These are phyloP conservation scores for Sporisorium reilianum DNA, from an alignment of 1,284 basidiomycete genomes.

Conservation along the genomic window DNA sequence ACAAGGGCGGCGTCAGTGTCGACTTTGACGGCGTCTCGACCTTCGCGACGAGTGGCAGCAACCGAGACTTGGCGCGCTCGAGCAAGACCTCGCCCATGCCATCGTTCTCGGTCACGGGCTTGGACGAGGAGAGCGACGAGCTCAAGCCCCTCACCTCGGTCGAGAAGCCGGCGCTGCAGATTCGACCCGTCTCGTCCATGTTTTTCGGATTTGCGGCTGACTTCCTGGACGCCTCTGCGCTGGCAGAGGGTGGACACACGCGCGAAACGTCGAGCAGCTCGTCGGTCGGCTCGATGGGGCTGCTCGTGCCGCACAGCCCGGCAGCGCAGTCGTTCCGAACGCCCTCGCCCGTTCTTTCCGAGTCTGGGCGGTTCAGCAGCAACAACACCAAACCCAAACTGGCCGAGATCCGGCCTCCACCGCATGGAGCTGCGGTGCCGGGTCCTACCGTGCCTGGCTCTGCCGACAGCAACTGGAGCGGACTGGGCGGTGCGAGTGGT, in stretches of 20 bases:
- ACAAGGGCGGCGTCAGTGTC: conserved; percentile 43
- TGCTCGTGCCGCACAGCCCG: conserved; percentile 44
- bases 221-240: conserved; percentile 46
- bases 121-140: conserved; percentile 31
- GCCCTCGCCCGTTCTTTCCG: conserved; percentile 21
- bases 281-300: conserved; percentile 24
- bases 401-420: conserved; percentile 36
- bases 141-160: conserved; percentile 17
- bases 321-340: conserved; percentile 28
- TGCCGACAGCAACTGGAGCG: conserved; percentile 46
- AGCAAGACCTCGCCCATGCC: conserved; percentile 45
- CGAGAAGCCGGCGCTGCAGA: conserved; percentile 51
- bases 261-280: conserved; percentile 29
- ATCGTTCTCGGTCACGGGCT: conserved; percentile 41
- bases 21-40: conserved; percentile 44
- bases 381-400: conserved; percentile 20
- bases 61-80: conserved; percentile 16
- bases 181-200: conserved; percentile 59
- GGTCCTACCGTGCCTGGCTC: conserved; percentile 40
- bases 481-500: conserved; percentile 11
- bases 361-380: conserved; percentile 13
- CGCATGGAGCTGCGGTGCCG: conserved; percentile 34
- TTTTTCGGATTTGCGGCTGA: conserved; percentile 56
- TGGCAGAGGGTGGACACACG: conserved; percentile 35
- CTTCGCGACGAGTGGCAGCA: conserved; percentile 35